These are phyloP conservation scores for Hansenula sp. DNA, from an alignment of 1,139 yeast genomes.

Conservation along the genomic window DNA sequence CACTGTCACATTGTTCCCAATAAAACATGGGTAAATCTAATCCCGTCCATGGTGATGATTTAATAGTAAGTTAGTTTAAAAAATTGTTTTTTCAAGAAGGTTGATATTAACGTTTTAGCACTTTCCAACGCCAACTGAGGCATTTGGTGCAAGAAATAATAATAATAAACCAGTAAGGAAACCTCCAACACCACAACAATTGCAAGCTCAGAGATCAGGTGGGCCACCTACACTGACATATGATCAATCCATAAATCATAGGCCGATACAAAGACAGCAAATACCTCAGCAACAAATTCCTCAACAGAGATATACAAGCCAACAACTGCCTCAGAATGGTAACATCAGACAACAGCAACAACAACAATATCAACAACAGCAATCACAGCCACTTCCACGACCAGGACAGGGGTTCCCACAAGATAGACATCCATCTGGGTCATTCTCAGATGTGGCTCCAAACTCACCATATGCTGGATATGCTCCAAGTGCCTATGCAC, in stretches of 20 bases:
- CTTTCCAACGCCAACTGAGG: conserved; percentile 27
- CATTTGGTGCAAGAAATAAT: conserved; percentile 19
- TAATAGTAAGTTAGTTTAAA: not conserved
- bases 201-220: not conserved
- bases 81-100: not conserved
- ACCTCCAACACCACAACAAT: not conserved
- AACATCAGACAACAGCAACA: not conserved
- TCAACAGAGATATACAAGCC: no score
- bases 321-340: no score
- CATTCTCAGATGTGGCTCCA: not conserved
- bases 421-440: not conserved
- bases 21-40: not conserved
- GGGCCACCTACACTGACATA: no score
- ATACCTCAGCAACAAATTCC: conserved; percentile 2
- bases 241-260: no score
- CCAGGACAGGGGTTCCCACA: not conserved
- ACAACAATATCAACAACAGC: not conserved
- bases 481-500: conserved; percentile 15
- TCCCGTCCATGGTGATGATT: not conserved
- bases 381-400: not conserved
- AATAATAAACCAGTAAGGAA: conserved; percentile 2
- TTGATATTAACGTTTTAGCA: conserved; percentile 9
- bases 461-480: conserved; percentile 8
- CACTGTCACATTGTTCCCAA: no score
- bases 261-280: conserved; percentile 4